phyloP scores from a whole-genome alignment of 768 basidiomycete species.

The Boletus pseudo-olivaceus region DNA sequence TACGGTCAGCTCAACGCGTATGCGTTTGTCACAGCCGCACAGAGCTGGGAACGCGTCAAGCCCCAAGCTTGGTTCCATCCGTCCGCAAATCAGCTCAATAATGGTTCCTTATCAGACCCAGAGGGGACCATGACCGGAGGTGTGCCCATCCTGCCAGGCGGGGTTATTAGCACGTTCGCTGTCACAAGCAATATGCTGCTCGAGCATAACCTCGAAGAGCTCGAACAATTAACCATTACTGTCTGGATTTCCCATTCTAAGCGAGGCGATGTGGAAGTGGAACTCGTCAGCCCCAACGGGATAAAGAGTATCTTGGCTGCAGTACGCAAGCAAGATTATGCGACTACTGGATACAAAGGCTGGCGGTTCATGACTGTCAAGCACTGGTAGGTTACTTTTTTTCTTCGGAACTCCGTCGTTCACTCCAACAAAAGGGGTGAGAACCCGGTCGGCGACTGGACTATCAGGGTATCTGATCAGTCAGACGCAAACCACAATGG shows the following conservation, averaged over 20 bases:
- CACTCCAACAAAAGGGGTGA: conserved; percentile 68
- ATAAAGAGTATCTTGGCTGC: conserved; percentile 82
- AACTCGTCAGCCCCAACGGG: conserved; percentile 80
- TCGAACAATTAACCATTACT: conserved; percentile 90
- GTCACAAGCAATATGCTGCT: conserved; percentile 65
- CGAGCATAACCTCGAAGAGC: conserved; percentile 73
- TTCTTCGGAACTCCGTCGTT: conserved; percentile 6
- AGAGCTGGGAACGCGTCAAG: conserved; percentile 83
- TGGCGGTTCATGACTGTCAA: conserved; percentile 99
- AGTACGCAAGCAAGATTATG: conserved; percentile 61
- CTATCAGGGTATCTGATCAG: conserved; percentile 80
- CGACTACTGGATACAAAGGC: conserved; percentile 72
- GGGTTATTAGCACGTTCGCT: conserved; percentile 60
- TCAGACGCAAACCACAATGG: conserved; percentile 54
- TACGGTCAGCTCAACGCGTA: conserved; percentile 88
- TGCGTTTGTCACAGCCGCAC: conserved; percentile 74
- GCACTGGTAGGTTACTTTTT: conserved; percentile 66
- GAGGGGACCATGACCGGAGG: conserved; percentile 59
- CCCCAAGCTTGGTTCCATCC: conserved; percentile 90
- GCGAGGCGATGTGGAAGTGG: conserved; percentile 92
- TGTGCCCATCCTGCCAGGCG: conserved; percentile 58
- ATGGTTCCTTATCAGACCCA: conserved; percentile 48
- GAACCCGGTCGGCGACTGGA: conserved; percentile 88
- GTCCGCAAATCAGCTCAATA: conserved; percentile 62
- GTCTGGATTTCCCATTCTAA: conserved; percentile 90